Percentiles rank a stretch among this genome's conserved stretches.
These are phyloP conservation scores for Allium sativum DNA, from an alignment of 106 monocot species.

Conservation along the genomic window DNA sequence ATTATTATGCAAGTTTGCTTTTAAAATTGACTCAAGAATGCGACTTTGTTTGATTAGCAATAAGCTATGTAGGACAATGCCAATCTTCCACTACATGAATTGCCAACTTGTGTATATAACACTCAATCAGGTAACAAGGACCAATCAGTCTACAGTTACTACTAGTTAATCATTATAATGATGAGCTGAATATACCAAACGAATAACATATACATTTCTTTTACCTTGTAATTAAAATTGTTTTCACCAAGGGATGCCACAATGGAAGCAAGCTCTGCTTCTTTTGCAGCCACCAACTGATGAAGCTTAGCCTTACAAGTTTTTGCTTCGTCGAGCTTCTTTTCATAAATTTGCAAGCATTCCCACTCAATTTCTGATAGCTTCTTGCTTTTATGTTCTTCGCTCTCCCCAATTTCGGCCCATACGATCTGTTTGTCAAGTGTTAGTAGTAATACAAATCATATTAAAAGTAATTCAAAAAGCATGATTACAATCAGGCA, in stretches of 20 bases:
- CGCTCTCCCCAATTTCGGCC: slow-evolving; percentile 79
- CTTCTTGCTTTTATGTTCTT: slow-evolving; percentile 47
- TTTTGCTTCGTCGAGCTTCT: slow-evolving; percentile 72
- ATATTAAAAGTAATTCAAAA: too few relatives aligned
- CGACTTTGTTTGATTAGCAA: too few relatives aligned
- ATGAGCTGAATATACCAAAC: not conserved
- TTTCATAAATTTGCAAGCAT: slow-evolving; percentile 62
- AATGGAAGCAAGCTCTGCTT: slow-evolving; percentile 72
- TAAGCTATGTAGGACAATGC: too few relatives aligned
- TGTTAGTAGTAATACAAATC: too few relatives aligned
- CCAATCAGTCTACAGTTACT: not conserved
- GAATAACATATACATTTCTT: not conserved
- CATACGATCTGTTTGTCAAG: slow-evolving; percentile 46
- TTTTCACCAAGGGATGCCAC: slow-evolving; percentile 69
- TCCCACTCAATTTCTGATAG: slow-evolving; percentile 68
- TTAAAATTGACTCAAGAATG: too few relatives aligned
- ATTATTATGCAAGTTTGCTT: too few relatives aligned
- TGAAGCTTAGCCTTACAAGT: slow-evolving; percentile 43
- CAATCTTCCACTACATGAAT: not conserved
- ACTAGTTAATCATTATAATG: not conserved
- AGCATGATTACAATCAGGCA: too few relatives aligned
- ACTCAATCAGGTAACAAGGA: not conserved
- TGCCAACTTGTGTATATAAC: slow-evolving; percentile 1
- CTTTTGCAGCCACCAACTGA: slow-evolving; percentile 63
- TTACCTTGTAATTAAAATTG: slow-evolving; percentile 46